Evolutionary conservation across 495 filamentous ascomycete genomes (phyloP).

Genomic region (Aspergillus taichungensis): DNA sequence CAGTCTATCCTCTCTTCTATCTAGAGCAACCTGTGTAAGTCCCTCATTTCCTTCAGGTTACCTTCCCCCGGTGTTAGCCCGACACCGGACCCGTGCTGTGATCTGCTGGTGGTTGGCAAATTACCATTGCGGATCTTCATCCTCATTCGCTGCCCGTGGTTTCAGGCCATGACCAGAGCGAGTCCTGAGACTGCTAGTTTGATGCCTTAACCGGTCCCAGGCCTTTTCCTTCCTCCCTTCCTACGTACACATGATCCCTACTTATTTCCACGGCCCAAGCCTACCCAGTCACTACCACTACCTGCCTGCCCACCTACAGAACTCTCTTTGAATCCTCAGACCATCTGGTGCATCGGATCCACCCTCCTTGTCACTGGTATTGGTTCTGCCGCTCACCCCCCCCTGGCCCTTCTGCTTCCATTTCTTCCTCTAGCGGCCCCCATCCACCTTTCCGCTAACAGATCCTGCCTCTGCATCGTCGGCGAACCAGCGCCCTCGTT

Average conservation of each 20-base stretch:
- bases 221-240: constrained; percentile 1
- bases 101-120: constrained; percentile 10
- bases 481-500: constrained; percentile 12
- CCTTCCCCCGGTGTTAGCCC: neutral
- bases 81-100: constrained; percentile 7
- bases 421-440: constrained; percentile 8
- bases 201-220: constrained; percentile 14
- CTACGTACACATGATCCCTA: neutral
- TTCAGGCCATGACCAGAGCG: neutral
- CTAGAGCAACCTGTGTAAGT: neutral
- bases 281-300: neutral
- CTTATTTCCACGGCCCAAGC: constrained; percentile 1
- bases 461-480: constrained; percentile 11
- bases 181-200: constrained; percentile 1
- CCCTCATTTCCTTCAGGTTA: neutral
- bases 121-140: neutral
- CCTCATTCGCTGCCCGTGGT: too few relatives aligned
- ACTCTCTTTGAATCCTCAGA: constrained; percentile 18
- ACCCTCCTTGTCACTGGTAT: constrained; percentile 25
- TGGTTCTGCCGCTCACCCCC: constrained; percentile 15
- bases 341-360: constrained; percentile 20
- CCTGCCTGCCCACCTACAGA: neutral
- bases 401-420: constrained; percentile 13
- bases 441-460: constrained; percentile 4
- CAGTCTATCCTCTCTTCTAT: too few relatives aligned